Conservation (phyloP, 257 asterid species). For the Euphrasia confusa region DNA sequence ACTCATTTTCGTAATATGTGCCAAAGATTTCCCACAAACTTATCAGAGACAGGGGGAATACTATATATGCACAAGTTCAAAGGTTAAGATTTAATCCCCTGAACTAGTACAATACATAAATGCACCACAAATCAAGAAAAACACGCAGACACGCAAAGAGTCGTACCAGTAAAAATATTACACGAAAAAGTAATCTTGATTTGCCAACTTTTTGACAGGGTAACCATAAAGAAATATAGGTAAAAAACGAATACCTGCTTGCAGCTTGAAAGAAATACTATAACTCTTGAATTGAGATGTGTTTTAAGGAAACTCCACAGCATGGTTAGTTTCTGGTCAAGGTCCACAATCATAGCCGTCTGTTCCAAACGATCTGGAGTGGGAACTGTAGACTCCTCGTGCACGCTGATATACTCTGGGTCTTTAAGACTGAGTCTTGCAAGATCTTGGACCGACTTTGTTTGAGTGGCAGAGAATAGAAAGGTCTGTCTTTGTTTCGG, state of each 20-base stretch:
- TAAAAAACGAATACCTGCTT: constrained; percentile 58
- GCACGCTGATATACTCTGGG: constrained; percentile 92
- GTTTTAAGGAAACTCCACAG: constrained; percentile 91
- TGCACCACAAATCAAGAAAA: constrained; percentile 2
- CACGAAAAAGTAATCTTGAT: not conserved
- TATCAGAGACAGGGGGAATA: not conserved
- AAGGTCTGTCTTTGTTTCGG: constrained; percentile 85
- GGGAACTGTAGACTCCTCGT: constrained; percentile 78
- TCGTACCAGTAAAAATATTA: not conserved
- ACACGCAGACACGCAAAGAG: not conserved
- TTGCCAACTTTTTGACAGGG: not conserved
- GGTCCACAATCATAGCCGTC: constrained; percentile 74
- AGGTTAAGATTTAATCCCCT: not conserved
- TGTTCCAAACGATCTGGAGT: constrained; percentile 82
- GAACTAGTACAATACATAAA: not conserved
- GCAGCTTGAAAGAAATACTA: constrained; percentile 84
- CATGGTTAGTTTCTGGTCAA: constrained; percentile 83
- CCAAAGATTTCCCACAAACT: no score
- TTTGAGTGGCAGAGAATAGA: constrained; percentile 91
- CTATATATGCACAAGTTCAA: not conserved
- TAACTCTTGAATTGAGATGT: constrained; percentile 73
- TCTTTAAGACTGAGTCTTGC: constrained; percentile 97
- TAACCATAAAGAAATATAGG: not conserved
- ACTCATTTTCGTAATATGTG: no score
- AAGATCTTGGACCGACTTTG: constrained; percentile 90